Evolutionary conservation across 1,139 yeast genomes (phyloP), one percentile per base, ranked within the genome.

Genomic region (Debaryomyces psychrophilus): DNA sequence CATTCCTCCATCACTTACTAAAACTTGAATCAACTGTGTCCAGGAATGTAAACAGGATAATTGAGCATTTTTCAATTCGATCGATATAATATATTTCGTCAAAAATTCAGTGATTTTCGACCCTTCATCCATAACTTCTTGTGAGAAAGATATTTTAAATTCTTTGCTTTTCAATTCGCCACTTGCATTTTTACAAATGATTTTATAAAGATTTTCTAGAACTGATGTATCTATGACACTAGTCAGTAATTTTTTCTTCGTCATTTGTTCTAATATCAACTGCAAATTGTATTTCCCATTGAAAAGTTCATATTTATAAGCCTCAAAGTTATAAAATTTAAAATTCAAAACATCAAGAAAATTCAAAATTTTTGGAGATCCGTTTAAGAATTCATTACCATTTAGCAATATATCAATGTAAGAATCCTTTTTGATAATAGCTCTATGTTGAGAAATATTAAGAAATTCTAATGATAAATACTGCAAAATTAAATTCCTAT

Each of bases 21-120:
- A 66, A 3, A 90, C 82, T 51, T 89, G 88, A 31, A 89, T 83
- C 44, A 90, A 66, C 55, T 85, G 87, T 28, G 86, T 83, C 98
- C 98, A 92, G 0, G 95, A 81, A 56, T 83, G 87, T 25, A 92
- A 67, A 48, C 85, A 82, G 7, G 77, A 69, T 40, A 85, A 68
- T 52, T 87, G 95, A 4, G 75, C 69, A 1, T 71, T 63, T 47
- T 77, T 75, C 54, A 82, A 76, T 35, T 73, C 71, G 29, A 71
- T 69, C 31, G 69, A 69, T 9, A 80, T 67, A 14, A 81, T 57
- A 37, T 71, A 70, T 51, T 76, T 77, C 1, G 71, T 67, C 28
- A 80, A 55, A 48, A 75, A 72, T 11, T 67, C 68, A 31, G 68
- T 58, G 33, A 69, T 57, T 26, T 54, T 53, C 37, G 54, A 60